Conservation (phyloP, 306 rosid species). For the Dalbergia oliveri region DNA sequence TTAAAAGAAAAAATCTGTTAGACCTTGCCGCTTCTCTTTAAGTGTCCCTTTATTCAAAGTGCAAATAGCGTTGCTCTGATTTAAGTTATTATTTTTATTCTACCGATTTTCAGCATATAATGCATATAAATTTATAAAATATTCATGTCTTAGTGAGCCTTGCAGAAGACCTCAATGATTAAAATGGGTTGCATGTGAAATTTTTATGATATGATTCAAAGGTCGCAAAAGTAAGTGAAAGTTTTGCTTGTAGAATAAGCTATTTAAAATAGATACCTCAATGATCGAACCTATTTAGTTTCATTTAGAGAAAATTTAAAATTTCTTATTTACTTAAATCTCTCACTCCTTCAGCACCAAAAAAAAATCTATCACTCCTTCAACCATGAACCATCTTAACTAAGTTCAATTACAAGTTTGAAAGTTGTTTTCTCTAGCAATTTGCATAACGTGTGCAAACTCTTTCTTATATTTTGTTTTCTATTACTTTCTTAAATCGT, state of each 20-base stretch:
- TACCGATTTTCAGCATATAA: constrained; percentile 6
- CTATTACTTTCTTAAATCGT: too few species aligned
- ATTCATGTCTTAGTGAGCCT: not conserved
- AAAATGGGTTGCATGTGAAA: not conserved
- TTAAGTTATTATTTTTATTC: not conserved
- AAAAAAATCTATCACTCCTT: too few species aligned
- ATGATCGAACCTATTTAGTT: not conserved
- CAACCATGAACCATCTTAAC: too few species aligned
- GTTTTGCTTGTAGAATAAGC: constrained; percentile 32
- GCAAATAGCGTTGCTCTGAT: not conserved
- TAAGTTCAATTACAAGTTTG: not conserved
- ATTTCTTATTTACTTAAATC: too few species aligned
- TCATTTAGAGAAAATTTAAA: not conserved
- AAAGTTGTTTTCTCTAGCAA: not conserved
- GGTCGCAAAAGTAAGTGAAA: constrained; percentile 1
- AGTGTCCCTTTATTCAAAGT: not conserved
- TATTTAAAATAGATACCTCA: not conserved
- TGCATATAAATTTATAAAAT: not conserved
- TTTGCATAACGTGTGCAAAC: too few species aligned
- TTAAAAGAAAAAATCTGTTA: not conserved
- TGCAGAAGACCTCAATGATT: not conserved
- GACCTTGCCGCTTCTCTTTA: constrained; percentile 23
- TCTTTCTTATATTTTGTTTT: too few species aligned
- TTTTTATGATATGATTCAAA: not conserved
- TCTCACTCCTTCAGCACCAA: too few species aligned